These are phyloP conservation scores for Penicillium samsonianum DNA, from an alignment of 495 filamentous ascomycete species.

Conservation along the genomic window DNA sequence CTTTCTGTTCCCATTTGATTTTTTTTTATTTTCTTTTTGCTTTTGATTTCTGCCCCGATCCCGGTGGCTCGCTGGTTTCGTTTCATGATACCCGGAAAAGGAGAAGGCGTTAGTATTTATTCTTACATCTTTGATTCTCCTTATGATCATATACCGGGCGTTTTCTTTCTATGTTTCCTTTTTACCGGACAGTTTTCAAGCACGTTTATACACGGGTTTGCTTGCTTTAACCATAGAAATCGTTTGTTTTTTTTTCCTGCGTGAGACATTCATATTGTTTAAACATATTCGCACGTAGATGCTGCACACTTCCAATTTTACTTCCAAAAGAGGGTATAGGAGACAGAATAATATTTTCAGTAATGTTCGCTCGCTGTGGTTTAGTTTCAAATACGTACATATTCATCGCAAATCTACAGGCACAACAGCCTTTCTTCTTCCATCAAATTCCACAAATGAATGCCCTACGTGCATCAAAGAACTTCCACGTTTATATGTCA, in stretches of 20 bases:
- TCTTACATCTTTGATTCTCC: conserved; percentile 2
- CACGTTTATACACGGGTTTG: neutral
- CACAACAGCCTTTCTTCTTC: too few species aligned
- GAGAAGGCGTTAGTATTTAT: conserved; percentile 6
- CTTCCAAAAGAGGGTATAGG: too few species aligned
- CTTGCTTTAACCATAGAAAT: neutral
- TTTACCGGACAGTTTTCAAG: neutral
- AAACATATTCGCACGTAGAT: neutral
- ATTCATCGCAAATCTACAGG: too few species aligned
- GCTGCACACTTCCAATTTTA: neutral
- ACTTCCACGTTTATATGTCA: too few species aligned
- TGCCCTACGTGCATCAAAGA: too few species aligned
- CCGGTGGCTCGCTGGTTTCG: conserved; percentile 2
- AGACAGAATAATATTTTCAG: too few species aligned
- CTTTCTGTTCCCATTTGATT: neutral
- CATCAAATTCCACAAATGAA: too few species aligned
- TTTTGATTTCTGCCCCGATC: neutral
- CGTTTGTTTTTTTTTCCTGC: neutral
- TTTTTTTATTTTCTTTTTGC: neutral
- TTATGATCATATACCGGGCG: neutral
- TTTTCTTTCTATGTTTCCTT: neutral
- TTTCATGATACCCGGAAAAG: conserved; percentile 15
- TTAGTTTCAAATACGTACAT: too few species aligned
- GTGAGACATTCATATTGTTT: neutral
- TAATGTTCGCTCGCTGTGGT: too few species aligned